Evolutionary conservation across 2,329 filamentous ascomycete genomes (phyloP).

Genomic region (Tolypocladium tundrense): DNA sequence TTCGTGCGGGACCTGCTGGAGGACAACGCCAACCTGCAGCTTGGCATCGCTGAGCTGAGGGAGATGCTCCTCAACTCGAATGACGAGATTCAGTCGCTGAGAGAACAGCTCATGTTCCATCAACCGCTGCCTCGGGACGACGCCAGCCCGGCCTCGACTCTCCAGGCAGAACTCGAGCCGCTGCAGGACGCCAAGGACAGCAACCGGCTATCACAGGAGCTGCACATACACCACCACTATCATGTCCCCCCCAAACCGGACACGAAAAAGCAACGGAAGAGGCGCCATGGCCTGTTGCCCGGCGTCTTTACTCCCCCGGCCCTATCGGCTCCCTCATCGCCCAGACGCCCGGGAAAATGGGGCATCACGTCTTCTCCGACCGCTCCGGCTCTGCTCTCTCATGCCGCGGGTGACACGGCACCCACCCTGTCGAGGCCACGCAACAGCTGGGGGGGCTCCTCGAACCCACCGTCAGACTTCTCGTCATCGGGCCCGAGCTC

Average conservation of each 20-base stretch:
- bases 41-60: slow-evolving; percentile 81
- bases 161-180: slow-evolving; percentile 62
- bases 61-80: slow-evolving; percentile 89
- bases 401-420: slow-evolving; percentile 38
- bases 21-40: slow-evolving; percentile 88
- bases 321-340: slow-evolving; percentile 22
- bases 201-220: slow-evolving; percentile 48
- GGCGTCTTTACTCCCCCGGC: slow-evolving; percentile 50
- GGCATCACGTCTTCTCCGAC: slow-evolving; percentile 27
- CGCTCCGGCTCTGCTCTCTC: slow-evolving; percentile 29
- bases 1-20: slow-evolving; percentile 93
- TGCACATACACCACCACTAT: slow-evolving; percentile 94
- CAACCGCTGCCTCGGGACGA: slow-evolving; percentile 48
- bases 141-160: slow-evolving; percentile 35
- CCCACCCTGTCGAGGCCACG: slow-evolving; percentile 30
- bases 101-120: slow-evolving; percentile 72
- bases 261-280: slow-evolving; percentile 57
- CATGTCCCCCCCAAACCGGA: slow-evolving; percentile 59
- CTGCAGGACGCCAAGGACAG: slow-evolving; percentile 22
- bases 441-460: slow-evolving; percentile 40
- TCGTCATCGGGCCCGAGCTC: slow-evolving; percentile 73
- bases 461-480: slow-evolving; percentile 51
- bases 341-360: slow-evolving; percentile 26
- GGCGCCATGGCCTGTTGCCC: slow-evolving; percentile 53
- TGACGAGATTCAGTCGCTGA: slow-evolving; percentile 79